phyloP scores from a whole-genome alignment of 2,329 filamentous ascomycete species.

The Colletotrichum kahawae region DNA sequence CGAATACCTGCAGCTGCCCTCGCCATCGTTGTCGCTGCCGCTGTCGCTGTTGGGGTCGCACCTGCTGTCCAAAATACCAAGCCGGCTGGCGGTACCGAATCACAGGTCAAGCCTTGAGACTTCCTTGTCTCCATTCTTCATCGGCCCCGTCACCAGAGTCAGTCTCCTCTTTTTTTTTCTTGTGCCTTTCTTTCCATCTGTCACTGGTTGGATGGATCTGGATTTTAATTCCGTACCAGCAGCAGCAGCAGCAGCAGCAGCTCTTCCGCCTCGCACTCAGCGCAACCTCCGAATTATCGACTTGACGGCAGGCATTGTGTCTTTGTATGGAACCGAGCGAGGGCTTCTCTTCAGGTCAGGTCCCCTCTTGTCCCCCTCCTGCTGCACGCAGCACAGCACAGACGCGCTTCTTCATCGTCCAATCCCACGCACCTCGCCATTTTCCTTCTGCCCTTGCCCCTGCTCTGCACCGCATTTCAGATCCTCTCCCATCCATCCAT shows the following conservation, averaged over 20 bases:
- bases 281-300: not conserved
- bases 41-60: not conserved
- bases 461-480: not conserved
- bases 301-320: not conserved
- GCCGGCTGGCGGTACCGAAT: constrained; percentile 8
- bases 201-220: not conserved
- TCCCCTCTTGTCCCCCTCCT: not conserved
- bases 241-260: not conserved
- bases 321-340: not conserved
- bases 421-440: not conserved
- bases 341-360: not conserved
- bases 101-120: not conserved
- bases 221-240: not conserved
- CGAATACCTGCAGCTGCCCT: not conserved
- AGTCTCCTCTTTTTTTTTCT: not conserved
- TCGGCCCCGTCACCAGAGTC: not conserved
- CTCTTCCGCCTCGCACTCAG: not conserved
- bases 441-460: not conserved
- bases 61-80: constrained; percentile 1
- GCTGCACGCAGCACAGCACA: not conserved
- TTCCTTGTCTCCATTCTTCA: constrained; percentile 11
- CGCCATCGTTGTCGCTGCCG: not conserved
- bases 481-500: not conserved
- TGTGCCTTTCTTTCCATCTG: not conserved
- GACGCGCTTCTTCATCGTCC: not conserved